Conservation (phyloP, 2,329 filamentous ascomycete genomes). For the Aspergillus sp. region DNA sequence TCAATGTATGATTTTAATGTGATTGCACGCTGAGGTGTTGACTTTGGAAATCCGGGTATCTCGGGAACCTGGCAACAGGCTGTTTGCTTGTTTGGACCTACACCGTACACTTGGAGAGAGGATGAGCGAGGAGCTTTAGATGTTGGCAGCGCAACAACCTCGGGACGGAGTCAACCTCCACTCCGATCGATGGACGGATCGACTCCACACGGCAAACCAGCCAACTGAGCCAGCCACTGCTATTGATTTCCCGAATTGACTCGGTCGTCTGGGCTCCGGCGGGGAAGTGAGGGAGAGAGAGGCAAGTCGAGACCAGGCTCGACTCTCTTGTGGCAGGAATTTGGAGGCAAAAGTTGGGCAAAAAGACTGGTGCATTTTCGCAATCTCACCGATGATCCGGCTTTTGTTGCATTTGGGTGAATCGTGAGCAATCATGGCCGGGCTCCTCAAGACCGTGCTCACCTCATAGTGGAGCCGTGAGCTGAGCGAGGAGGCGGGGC, state of each 20-base stretch:
- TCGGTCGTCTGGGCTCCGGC: not conserved
- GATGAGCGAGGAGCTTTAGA: not conserved
- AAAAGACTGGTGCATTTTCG: not conserved
- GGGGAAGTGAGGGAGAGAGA: not conserved
- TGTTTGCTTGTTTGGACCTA: not conserved
- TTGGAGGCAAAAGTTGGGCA: not conserved
- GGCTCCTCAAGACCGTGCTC: not conserved
- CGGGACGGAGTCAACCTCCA: constrained; percentile 13
- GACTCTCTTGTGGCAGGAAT: not conserved
- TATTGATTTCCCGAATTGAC: not conserved
- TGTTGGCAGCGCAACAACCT: constrained; percentile 16
- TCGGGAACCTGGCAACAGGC: no score
- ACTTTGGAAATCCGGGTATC: no score
- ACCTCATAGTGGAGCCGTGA: constrained; percentile 3
- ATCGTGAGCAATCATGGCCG: not conserved
- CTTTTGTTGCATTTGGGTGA: not conserved
- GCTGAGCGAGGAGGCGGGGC: constrained; percentile 2
- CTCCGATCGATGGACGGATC: constrained; percentile 16
- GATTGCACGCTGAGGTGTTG: no score
- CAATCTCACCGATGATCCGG: not conserved
- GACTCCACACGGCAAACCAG: constrained; percentile 13
- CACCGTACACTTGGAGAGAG: not conserved
- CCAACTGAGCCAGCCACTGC: constrained; percentile 9
- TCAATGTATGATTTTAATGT: no score
- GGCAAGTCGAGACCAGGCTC: not conserved